Evolutionary conservation across 441 rosid species (phyloP).

Genomic region (Daphne laureola): DNA sequence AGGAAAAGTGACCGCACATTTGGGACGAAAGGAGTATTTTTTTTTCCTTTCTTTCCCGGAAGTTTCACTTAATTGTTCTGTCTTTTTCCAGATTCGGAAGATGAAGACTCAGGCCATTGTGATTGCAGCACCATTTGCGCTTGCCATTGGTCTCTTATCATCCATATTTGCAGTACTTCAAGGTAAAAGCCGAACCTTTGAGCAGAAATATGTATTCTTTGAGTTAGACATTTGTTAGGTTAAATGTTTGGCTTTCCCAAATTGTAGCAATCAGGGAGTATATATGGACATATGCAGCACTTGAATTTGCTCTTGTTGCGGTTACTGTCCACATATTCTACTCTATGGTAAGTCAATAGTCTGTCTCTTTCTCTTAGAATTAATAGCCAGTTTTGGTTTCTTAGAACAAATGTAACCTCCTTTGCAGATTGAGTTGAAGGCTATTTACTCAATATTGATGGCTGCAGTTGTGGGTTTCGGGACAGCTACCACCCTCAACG

Average conservation of each 20-base stretch:
- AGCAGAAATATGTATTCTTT: constrained; percentile 2
- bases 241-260: constrained; percentile 8
- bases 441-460: constrained; percentile 50
- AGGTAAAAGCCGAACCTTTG: constrained; percentile 32
- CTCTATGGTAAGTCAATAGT: constrained; percentile 43
- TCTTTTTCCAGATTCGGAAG: constrained; percentile 46
- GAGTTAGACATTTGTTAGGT: not conserved
- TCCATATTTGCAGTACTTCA: constrained; percentile 66
- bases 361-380: not conserved
- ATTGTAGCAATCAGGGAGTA: constrained; percentile 85
- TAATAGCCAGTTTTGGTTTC: not conserved
- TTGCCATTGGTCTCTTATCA: constrained; percentile 64
- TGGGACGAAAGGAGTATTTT: too few relatives aligned
- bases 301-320: constrained; percentile 84
- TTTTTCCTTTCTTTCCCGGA: too few relatives aligned
- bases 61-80: not conserved
- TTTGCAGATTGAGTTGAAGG: constrained; percentile 60
- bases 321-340: constrained; percentile 54
- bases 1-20: too few relatives aligned
- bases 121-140: constrained; percentile 80
- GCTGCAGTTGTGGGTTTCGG: constrained; percentile 76
- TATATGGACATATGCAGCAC: constrained; percentile 94
- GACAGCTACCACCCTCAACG: constrained; percentile 59
- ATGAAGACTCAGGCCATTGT: constrained; percentile 58
- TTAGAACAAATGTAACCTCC: not conserved